Evolutionary conservation across 306 rosid genomes (phyloP), one percentile per base, ranked within the genome.

Genomic region (peach (Prunus persica)): DNA sequence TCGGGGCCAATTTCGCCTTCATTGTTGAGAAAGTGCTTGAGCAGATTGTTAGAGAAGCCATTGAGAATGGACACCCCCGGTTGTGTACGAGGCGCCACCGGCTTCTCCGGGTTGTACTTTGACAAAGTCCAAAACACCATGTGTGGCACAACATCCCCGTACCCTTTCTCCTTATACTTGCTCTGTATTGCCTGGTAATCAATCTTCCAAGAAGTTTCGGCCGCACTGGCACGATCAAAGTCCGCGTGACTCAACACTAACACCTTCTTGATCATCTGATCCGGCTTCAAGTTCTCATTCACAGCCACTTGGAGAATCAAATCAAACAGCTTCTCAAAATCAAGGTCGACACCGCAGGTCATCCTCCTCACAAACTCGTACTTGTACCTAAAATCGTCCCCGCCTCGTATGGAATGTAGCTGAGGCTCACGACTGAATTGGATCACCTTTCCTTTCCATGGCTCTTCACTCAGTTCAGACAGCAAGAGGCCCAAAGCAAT

Each of bases 271-370:
- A 90, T 80, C 92, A 90, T 90, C 78, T 86, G 77, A 10, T 90
- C 87, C 27, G 47, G 79, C 67, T 66, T 75, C 80, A 88, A 55
- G 3, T 83, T 78, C 64, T 89, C 91, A 46, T 77, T 82, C 9
- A 82, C 88, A 30, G 89, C 92, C 25, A 83, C 87, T 3, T 83
- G 70, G 63, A 88, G 68, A 13, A 88, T 79, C 27, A 14, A 73
- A 80, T 90, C 89, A 65, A 90, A 90, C 67, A 88, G 90, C 71
- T 60, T 84, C 81, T 90, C 89, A 12, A 90, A 83, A 79, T 90
- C 71, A 49, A 90, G 83, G 82, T 79, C 79, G 32, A 0, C 0
- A 4, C 87, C 89, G 89, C 84, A 80, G 0, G 73, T 69, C 90
- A 87, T 87, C 1, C 15, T 1, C 70, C 47, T 58, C 54, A 87